Evolutionary conservation across 768 basidiomycete species (phyloP).

Genomic region (Cyathus striatus): DNA sequence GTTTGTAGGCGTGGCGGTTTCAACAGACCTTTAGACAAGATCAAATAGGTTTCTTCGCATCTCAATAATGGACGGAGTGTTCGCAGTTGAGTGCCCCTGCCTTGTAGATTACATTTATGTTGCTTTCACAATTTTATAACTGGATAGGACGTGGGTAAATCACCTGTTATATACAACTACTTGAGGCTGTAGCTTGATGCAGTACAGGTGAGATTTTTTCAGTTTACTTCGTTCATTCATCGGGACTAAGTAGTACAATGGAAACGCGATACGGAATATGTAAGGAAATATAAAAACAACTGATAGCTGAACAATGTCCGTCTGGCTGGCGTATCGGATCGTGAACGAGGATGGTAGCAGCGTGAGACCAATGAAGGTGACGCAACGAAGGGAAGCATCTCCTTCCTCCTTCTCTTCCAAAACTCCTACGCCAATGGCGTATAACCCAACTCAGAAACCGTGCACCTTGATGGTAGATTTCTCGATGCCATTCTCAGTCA

Average conservation of each 20-base stretch:
- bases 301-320: constrained; percentile 1
- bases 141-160: too few species aligned
- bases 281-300: constrained; percentile 10
- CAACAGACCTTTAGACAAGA: constrained; percentile 92
- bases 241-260: constrained; percentile 18
- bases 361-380: too few species aligned
- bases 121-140: too few species aligned
- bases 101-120: neutral
- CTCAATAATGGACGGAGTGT: neutral
- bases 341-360: constrained; percentile 7
- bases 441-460: constrained; percentile 58
- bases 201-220: neutral
- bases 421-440: too few species aligned
- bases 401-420: too few species aligned
- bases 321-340: constrained; percentile 8
- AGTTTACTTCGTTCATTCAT: constrained; percentile 5
- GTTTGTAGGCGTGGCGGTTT: constrained; percentile 71
- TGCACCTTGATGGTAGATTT: constrained; percentile 81
- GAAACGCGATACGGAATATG: constrained; percentile 13
- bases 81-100: neutral
- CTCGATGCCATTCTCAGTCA: constrained; percentile 76
- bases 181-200: too few species aligned
- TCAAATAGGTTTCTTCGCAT: constrained; percentile 55
- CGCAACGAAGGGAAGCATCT: too few species aligned
- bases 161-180: too few species aligned